Evolutionary conservation across 208 protist genomes (phyloP), one percentile per base, ranked within the genome.

Genomic region (Trypanosoma theileri): DNA sequence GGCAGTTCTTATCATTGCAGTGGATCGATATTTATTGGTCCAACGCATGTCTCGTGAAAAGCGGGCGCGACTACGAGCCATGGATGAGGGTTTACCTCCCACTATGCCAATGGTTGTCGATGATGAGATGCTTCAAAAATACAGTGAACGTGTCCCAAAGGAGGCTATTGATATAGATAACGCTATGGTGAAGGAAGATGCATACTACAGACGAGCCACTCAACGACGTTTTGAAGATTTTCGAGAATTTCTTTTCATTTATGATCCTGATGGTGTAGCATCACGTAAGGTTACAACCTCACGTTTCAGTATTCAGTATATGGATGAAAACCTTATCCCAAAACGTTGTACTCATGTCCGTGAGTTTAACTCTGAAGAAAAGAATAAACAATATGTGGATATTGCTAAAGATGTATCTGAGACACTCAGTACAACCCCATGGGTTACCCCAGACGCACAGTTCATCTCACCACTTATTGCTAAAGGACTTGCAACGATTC

Each of bases 201-300:
- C 79, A 0, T 66, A 75, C 54, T 79, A 92, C 69, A 75, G 86
- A 50, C 78, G 79, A 28, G 81, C 75, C n/a, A 92, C 86, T 16
- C 86, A 92, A 64, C 73, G 83, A 24, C 81, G 78, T 28, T 92
- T 89, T 54, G 79, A 85, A 24, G 86, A 92, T 65, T 88, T 93
- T 51, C 79, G 87, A 13, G 87, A 93, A 71, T 93, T 85, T 60
- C 75, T 93, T 61, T 93, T 88, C 62, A 78, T 89, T 16, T 81
- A 85, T 68, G 84, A 93, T 75, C 82, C 82, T 12, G 81, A 93
- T 42, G 84, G 79, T 11, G 75, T 88, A 19, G 79, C 77, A 3
- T 72, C 77, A 17, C 81, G 87, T 3, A 80, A 75, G 51, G 82
- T 88, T 7, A 75, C 74, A 8, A 84, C 82, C 0, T 57, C 41